These are phyloP conservation scores for Rubia tinctorum DNA, from an alignment of 305 asterid species.

Conservation along the genomic window DNA sequence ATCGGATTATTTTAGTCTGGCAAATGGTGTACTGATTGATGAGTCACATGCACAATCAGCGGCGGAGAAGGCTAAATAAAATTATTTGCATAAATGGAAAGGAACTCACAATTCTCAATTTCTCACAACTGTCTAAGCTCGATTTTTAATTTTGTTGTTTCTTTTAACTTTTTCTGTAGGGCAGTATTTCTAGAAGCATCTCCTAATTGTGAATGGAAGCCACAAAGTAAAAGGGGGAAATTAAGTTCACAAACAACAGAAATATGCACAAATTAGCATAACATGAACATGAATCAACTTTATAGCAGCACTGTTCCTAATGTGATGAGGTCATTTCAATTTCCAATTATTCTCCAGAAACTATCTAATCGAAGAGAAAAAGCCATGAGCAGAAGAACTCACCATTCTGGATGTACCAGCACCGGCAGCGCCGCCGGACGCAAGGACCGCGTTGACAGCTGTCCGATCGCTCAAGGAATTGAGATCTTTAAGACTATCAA, in stretches of 20 bases:
- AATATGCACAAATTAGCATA: not conserved
- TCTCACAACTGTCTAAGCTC: not conserved
- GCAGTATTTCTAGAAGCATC: not conserved
- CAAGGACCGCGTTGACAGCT: slow-evolving; percentile 14
- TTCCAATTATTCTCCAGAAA: not conserved
- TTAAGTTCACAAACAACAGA: not conserved
- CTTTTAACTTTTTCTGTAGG: not conserved
- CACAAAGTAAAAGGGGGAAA: not conserved
- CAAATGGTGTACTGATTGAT: not conserved
- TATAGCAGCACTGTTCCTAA: not conserved
- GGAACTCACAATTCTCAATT: not conserved
- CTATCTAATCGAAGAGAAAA: not conserved
- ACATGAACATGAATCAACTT: too few relatives aligned
- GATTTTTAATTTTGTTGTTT: not conserved
- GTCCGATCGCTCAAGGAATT: slow-evolving; percentile 9
- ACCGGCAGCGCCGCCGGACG: not conserved
- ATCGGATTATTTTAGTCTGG: not conserved
- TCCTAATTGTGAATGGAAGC: not conserved
- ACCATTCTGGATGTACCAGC: slow-evolving; percentile 27
- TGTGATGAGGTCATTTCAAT: not conserved
- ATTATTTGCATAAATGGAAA: not conserved
- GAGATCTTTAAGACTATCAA: slow-evolving; percentile 29
- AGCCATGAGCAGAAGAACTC: slow-evolving; percentile 9
- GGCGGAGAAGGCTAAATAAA: not conserved
- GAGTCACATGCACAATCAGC: slow-evolving; percentile 1